phyloP scores from a whole-genome alignment of 2,329 filamentous ascomycete genomes.

The Nemania sp. region DNA sequence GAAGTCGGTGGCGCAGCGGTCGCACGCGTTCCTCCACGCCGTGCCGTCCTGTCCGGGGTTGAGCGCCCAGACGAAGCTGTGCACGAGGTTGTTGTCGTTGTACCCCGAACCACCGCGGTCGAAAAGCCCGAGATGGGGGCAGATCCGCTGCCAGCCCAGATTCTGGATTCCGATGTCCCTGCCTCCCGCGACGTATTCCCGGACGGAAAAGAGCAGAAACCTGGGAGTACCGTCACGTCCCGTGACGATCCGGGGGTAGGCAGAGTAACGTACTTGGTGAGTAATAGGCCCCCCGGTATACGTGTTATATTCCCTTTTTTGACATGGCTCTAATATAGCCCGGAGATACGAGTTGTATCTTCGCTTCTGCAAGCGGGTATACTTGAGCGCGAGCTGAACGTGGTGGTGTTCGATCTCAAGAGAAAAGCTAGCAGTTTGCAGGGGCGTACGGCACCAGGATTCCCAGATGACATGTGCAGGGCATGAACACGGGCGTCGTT shows the following conservation, averaged over 20 bases:
- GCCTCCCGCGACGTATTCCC: background rate
- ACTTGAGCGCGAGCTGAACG: conserved; percentile 16
- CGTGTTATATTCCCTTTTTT: background rate
- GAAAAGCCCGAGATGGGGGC: background rate
- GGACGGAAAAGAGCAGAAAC: conserved; percentile 12
- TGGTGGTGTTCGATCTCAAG: conserved; percentile 2
- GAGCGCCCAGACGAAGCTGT: background rate
- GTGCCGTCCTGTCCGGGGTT: background rate
- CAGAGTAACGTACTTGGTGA: background rate
- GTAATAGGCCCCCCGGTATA: accelerated
- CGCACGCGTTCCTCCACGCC: background rate
- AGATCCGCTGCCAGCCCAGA: background rate
- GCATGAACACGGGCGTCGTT: background rate
- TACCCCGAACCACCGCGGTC: background rate
- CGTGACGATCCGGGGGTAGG: conserved; percentile 3
- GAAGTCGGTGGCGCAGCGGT: conserved; percentile 9
- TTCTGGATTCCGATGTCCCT: background rate
- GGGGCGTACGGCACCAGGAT: background rate
- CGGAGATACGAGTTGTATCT: conserved; percentile 14
- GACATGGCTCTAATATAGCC: background rate
- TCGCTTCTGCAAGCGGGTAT: background rate
- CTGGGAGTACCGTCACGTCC: background rate
- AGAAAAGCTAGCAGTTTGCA: too few relatives aligned
- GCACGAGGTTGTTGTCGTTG: background rate
- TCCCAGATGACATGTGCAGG: background rate